phyloP scores from a whole-genome alignment of 345 rosid species.

The Bruguiera gymnorhiza region DNA sequence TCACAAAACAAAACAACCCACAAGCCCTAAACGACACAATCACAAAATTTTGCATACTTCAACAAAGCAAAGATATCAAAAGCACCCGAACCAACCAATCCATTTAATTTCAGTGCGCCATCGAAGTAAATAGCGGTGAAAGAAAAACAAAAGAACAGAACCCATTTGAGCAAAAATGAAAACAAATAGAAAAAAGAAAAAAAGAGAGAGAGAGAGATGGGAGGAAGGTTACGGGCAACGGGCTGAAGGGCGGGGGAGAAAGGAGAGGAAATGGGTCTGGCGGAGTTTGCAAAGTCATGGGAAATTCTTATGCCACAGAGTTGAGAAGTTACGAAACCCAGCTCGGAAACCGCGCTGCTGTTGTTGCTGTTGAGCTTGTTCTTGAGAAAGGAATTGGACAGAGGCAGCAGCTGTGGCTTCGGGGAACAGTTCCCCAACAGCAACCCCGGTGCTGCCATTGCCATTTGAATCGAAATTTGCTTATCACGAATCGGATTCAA shows the following conservation, averaged over 20 bases:
- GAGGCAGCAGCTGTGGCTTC: conserved; percentile 18
- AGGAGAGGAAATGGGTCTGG: conserved; percentile 36
- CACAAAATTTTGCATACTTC: no score
- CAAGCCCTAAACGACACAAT: no score
- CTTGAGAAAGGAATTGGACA: conserved; percentile 14
- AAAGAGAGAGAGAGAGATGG: not conserved
- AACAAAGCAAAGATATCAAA: no score
- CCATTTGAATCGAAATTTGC: no score
- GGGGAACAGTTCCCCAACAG: conserved; percentile 18
- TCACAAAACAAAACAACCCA: no score
- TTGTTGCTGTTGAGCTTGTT: not conserved
- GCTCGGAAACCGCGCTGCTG: conserved; percentile 21
- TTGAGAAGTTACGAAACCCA: conserved; percentile 65
- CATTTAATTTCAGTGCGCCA: no score
- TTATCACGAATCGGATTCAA: no score
- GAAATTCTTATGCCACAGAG: conserved; percentile 63
- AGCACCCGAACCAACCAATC: no score
- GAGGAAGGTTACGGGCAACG: conserved; percentile 54
- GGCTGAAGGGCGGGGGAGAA: conserved; percentile 50
- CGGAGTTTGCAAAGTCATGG: conserved; percentile 12
- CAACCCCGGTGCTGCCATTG: no score
- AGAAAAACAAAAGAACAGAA: not conserved
- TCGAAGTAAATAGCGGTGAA: not conserved
- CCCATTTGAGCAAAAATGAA: not conserved
- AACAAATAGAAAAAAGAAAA: not conserved